phyloP scores from a whole-genome alignment of 305 asterid species.

The Petunia hybrid region DNA sequence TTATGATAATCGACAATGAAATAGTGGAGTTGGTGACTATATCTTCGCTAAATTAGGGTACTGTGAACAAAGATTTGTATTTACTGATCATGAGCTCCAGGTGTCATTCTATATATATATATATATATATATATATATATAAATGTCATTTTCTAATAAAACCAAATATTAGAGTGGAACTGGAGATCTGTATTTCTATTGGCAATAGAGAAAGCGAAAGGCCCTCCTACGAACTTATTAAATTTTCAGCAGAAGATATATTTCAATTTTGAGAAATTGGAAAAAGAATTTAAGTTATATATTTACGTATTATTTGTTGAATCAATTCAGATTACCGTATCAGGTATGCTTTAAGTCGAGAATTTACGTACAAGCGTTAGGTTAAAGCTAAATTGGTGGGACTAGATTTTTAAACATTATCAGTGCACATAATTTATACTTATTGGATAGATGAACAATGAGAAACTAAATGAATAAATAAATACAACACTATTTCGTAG shows the following conservation, averaged over 20 bases:
- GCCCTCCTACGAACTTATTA: not conserved
- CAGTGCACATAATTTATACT: too few species aligned
- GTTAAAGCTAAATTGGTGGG: too few species aligned
- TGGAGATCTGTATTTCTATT: conserved; percentile 10
- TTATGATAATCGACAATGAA: conserved; percentile 30
- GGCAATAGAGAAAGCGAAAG: not conserved
- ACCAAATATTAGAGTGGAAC: not conserved
- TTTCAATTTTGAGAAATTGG: not conserved
- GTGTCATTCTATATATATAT: conserved; percentile 28
- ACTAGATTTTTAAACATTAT: too few species aligned
- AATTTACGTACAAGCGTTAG: too few species aligned
- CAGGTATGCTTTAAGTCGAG: too few species aligned
- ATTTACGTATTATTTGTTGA: too few species aligned
- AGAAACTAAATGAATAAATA: not conserved
- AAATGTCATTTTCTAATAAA: not conserved
- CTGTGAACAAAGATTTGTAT: conserved; percentile 13
- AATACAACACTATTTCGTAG: too few species aligned
- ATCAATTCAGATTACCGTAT: too few species aligned
- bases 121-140: not conserved
- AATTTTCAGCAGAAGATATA: not conserved
- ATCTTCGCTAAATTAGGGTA: conserved; percentile 18
- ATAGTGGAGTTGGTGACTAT: conserved; percentile 38
- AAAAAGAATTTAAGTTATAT: too few species aligned
- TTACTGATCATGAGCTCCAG: conserved; percentile 23
- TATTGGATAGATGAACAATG: not conserved